Evolutionary conservation across 169 alveolate species (phyloP), one percentile per base, ranked within the genome.

Genomic region (Eimeria brunetti): DNA sequence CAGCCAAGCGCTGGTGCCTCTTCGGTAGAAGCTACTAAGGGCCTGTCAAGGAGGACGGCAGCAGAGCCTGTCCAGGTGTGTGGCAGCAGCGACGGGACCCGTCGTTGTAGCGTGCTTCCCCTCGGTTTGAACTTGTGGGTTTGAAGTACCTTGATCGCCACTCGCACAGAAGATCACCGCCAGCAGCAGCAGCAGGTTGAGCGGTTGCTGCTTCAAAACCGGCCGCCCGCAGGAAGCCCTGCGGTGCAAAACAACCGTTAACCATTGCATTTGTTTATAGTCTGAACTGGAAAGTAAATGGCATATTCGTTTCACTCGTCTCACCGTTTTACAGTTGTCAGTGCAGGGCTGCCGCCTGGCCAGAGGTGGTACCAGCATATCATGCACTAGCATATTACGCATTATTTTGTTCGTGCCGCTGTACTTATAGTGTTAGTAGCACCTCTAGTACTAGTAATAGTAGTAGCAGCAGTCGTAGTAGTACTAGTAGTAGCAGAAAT

Each of bases 1-100:
- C 98, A 30, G 99, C 99, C 41, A 98, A 86, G 81, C 91, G 97
- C 83, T 80, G 95, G 95, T 33, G 89, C 36, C 93, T 95, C 46
- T 95, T 88, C 73, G 96, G 96, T 53, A 62, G 96, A 20, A 95
- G 96, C 94, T 95, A 95, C 95, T 95, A 41, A 46, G 58, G 7
- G 58, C 36, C 36, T 41, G 46, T 41, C 46, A 2, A 41, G 1
- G 46, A 41, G 46, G 4, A 41, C 46, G 46, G 4, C 46, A 41
- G 46, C 46, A 41, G 46, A 41, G 46, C 46, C 46, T 41, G 46
- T 41, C 46, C 46, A 41, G 46, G 46, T 41, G 46, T 41, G 4
- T 41, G 46, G 4, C 46, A 75, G 58, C 51, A 75, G 85, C 85
- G 58, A 75, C 85, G 58, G 38, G 38, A 1, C 1, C 85, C 85